Base-by-base conservation (phyloP, 371 early-diverging fungal genomes). In the Mortierella sp. region DNA sequence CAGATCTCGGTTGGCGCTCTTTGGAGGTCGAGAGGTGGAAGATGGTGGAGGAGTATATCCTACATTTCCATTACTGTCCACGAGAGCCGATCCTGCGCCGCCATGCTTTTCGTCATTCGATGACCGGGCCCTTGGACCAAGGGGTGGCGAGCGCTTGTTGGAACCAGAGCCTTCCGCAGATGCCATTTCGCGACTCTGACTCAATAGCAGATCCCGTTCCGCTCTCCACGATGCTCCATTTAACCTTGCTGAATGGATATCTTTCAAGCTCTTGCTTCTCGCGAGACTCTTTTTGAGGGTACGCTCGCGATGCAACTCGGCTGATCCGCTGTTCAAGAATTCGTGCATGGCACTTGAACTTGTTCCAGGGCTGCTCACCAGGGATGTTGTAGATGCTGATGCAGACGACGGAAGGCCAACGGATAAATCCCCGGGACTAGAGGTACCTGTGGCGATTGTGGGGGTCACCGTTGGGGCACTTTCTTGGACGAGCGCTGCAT, bases 241-340 rank as follows among this genome's bases (percentile, higher is more conserved):
- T 10, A 76, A 30, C 14, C 78, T 41, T 24, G 78, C 1, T 14
- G 74, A 56, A 19, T 70, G 70, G 21, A 76, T 54, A 16, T 76
- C 78, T 49, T 76, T 76, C 43, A 76, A 45, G 41, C 78, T 76
- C 60, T 76, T 76, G 56, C 78, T 76, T 42, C 78, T 53, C 4
- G 63, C 54, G 13, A 76, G 52, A 27, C 66, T 76, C 63, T 70
- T 76, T 58, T 76, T 76, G 51, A 70, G 48, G 7, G 78, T 76
- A 18, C 78, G 66, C 23, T 76, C 78, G 24, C 78, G 61, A 47
- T 76, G 59, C 26, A 76, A 56, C 10, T 66, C 78, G n/a, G 51
- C 78, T 3, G 78, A 70, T 5, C 78, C 78, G 30, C 78, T 47
- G 12, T 43, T 59, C 43, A 76, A 52, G 23, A 76, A 76, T 34